Conservation (phyloP, 805 yeast species). For the Gaillardinia entomophila region DNA sequence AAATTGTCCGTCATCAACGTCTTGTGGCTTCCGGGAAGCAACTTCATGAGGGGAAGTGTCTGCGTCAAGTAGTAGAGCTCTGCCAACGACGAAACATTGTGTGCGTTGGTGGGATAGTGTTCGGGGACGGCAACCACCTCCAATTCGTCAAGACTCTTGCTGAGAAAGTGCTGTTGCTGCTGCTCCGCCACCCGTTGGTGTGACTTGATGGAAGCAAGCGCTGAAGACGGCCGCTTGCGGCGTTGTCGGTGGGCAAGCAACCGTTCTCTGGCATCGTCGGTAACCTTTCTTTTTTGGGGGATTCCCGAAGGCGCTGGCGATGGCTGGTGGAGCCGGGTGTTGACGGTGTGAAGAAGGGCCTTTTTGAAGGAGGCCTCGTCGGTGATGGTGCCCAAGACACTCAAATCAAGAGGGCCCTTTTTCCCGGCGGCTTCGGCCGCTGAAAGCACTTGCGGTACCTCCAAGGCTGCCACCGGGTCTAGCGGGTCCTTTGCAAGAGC, state of each 20-base stretch:
- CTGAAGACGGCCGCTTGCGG: not conserved
- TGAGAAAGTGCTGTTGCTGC: slow-evolving; percentile 15
- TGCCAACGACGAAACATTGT: slow-evolving; percentile 56
- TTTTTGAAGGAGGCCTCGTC: too few species aligned
- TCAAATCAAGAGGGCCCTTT: too few species aligned
- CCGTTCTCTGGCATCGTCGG: too few species aligned
- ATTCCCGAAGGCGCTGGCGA: too few species aligned
- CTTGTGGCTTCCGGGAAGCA: slow-evolving; percentile 82
- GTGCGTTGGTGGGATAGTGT: slow-evolving; percentile 35
- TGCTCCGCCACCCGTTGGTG: slow-evolving; percentile 16
- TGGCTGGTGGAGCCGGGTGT: too few species aligned
- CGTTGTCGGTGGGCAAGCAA: too few species aligned
- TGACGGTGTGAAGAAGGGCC: too few species aligned
- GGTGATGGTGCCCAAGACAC: too few species aligned
- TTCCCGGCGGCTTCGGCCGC: too few species aligned
- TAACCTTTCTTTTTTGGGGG: too few species aligned
- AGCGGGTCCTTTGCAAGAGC: not conserved
- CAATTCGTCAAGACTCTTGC: slow-evolving; percentile 22
- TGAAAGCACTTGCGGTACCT: too few species aligned
- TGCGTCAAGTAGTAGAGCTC: slow-evolving; percentile 86
- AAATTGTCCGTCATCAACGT: slow-evolving; percentile 78
- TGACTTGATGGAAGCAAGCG: slow-evolving; percentile 8
- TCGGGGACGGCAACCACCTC: slow-evolving; percentile 38
- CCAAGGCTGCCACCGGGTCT: too few species aligned
- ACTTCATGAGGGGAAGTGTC: slow-evolving; percentile 74